A percentile compares a stretch with the other conserved stretches of the same genome.
Conservation (phyloP, 2,329 filamentous ascomycete genomes). For the Xylariaceae sp. region DNA sequence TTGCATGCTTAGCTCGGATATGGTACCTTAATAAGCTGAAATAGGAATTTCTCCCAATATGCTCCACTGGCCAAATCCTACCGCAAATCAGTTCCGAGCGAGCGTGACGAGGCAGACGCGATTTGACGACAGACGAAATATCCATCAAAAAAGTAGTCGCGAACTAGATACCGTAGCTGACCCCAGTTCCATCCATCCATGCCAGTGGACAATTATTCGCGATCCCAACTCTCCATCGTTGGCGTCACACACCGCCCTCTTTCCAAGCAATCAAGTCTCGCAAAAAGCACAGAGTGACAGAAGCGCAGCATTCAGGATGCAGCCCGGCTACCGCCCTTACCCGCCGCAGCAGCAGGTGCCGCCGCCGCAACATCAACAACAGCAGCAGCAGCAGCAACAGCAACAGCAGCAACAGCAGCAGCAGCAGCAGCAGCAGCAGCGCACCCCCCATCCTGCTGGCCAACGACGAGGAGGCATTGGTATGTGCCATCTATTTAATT, state of each 20-base stretch:
- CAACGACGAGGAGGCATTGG: constrained; percentile 61
- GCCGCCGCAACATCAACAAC: constrained; percentile 33
- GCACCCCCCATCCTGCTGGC: constrained; percentile 54
- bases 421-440: constrained; percentile 54
- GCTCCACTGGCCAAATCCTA: constrained; percentile 24
- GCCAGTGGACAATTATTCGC: constrained; percentile 14
- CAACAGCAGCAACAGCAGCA: constrained; percentile 55
- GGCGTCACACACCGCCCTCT: constrained; percentile 25
- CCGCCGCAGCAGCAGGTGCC: constrained; percentile 51
- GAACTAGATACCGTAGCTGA: constrained; percentile 19
- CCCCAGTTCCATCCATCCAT: constrained; percentile 13
- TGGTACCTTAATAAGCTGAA: too few relatives aligned
- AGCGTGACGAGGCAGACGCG: constrained; percentile 20
- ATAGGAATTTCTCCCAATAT: constrained; percentile 2
- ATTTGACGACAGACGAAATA: constrained; percentile 22
- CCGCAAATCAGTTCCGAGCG: constrained; percentile 7
- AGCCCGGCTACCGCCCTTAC: constrained; percentile 59
- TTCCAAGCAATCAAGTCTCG: constrained; percentile 27
- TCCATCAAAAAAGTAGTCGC: too few relatives aligned
- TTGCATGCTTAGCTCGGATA: constrained; percentile 4
- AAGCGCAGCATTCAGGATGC: constrained; percentile 50
- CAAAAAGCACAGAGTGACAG: constrained; percentile 16
- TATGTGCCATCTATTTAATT: constrained; percentile 41
- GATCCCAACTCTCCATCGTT: constrained; percentile 17
- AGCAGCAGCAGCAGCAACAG: constrained; percentile 56